phyloP scores from a whole-genome alignment of 331 rosid genomes.

The Phaseolus coccineus region DNA sequence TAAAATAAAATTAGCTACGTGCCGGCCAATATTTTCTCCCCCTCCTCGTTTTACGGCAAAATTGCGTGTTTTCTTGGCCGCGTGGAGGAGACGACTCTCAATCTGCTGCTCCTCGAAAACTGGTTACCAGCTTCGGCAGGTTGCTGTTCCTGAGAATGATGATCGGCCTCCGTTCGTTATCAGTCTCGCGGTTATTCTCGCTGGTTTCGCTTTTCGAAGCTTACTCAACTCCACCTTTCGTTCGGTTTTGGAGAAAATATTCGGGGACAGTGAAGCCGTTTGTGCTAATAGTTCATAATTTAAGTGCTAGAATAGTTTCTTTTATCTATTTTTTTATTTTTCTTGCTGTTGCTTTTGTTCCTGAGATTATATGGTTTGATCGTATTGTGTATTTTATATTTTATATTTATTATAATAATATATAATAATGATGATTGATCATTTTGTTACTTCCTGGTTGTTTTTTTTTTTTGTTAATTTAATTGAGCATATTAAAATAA shows the following conservation, averaged over 20 bases:
- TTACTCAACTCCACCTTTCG: conserved; percentile 68
- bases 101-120: conserved; percentile 53
- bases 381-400: no score
- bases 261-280: background rate
- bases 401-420: no score
- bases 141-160: conserved; percentile 46
- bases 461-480: no score
- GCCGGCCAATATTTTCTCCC: conserved; percentile 36
- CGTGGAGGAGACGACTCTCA: conserved; percentile 41
- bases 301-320: no score
- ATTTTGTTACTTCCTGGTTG: no score
- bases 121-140: conserved; percentile 52
- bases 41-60: conserved; percentile 45
- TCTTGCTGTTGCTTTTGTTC: no score
- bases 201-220: conserved; percentile 95
- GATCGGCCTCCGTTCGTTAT: conserved; percentile 82
- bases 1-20: background rate
- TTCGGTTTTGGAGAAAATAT: background rate
- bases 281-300: no score
- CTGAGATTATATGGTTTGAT: no score
- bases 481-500: no score
- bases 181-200: conserved; percentile 90
- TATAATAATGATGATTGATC: no score
- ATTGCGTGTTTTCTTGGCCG: conserved; percentile 42
- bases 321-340: no score